Evolutionary conservation across 345 rosid species (phyloP).

Genomic region (Kernera saxatilis): DNA sequence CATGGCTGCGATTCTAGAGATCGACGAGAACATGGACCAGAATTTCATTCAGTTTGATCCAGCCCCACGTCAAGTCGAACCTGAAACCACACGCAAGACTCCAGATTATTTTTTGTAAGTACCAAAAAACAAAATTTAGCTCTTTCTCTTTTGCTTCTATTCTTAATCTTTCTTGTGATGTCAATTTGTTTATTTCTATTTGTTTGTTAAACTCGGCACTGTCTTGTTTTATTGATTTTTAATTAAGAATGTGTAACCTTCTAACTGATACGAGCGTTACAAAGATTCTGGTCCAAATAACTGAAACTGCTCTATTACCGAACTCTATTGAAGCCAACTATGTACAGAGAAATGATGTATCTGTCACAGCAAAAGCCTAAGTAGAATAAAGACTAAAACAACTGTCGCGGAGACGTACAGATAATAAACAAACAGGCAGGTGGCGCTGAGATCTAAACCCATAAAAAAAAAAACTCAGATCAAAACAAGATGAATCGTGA

Average conservation of each 20-base stretch:
- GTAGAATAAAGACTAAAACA: background rate
- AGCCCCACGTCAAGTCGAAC: conserved; percentile 88
- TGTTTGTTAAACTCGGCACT: background rate
- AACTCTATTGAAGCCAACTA: background rate
- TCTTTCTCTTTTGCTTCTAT: background rate
- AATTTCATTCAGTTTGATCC: conserved; percentile 94
- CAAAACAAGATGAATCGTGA: background rate
- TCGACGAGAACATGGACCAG: conserved; percentile 94
- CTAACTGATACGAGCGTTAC: background rate
- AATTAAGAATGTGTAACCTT: background rate
- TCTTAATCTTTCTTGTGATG: background rate
- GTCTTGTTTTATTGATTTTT: background rate
- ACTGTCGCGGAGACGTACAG: conserved; percentile 7
- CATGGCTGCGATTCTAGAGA: conserved; percentile 95
- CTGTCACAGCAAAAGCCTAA: background rate
- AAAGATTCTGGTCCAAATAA: background rate
- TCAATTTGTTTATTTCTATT: no score
- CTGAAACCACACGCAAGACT: conserved; percentile 90
- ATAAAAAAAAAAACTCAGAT: background rate
- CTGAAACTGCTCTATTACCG: background rate
- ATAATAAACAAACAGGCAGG: conserved; percentile 1
- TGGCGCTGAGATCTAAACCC: conserved; percentile 12
- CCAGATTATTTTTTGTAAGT: conserved; percentile 97
- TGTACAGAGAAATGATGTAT: background rate
- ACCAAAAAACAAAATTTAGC: background rate